These are phyloP conservation scores for Fraxinus sp. DNA, from an alignment of 305 asterid species.

Conservation along the genomic window DNA sequence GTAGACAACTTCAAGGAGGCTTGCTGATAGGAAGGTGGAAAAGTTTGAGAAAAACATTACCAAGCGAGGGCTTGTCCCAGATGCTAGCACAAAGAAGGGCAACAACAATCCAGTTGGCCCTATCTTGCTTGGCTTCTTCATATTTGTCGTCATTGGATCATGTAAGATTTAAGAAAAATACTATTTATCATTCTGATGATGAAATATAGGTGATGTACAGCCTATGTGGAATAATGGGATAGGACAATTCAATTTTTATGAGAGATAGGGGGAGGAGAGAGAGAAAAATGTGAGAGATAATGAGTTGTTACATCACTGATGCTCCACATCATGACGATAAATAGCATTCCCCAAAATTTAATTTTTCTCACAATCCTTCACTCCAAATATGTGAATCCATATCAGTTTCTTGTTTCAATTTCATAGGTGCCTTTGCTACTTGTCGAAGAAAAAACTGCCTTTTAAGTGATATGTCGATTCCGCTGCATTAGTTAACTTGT, in stretches of 20 bases:
- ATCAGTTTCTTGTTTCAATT: background rate
- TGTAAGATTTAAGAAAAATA: constrained; percentile 30
- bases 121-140: constrained; percentile 18
- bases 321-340: too few relatives aligned
- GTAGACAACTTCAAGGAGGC: constrained; percentile 85
- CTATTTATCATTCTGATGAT: too few relatives aligned
- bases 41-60: constrained; percentile 83
- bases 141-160: constrained; percentile 91
- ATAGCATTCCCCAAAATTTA: constrained; percentile 26
- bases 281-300: too few relatives aligned
- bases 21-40: constrained; percentile 79
- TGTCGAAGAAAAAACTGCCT: too few relatives aligned
- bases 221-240: too few relatives aligned
- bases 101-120: constrained; percentile 80
- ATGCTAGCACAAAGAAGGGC: constrained; percentile 70
- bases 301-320: too few relatives aligned
- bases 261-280: too few relatives aligned
- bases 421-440: background rate
- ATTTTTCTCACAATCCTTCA: background rate
- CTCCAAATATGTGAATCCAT: background rate
- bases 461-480: background rate
- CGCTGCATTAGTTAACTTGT: background rate
- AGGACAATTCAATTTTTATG: too few relatives aligned
- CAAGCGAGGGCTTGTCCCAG: constrained; percentile 70
- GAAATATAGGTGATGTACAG: too few relatives aligned